Base-by-base conservation (phyloP, 306 rosid species). In the Elaeagnus macrophylla region DNA sequence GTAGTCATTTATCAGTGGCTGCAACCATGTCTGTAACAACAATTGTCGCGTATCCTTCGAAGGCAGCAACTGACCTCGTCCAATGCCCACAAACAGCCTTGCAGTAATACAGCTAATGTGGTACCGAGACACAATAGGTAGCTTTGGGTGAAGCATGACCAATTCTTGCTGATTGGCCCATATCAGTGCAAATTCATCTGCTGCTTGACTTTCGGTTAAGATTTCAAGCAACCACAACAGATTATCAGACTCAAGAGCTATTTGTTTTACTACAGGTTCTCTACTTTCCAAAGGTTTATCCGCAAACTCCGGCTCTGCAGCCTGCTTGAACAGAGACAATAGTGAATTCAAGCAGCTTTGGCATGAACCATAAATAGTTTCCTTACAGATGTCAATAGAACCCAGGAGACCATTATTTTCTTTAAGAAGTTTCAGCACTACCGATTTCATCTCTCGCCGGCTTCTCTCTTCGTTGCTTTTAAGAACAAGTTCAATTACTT, bases 181-280 rank as follows among this genome's bases (percentile, higher is more conserved):
- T 78, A 73, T 68, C 39, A 71, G 56, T 4, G 89, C 89, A 53
- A 89, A 85, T 59, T 73, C 94, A 57, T 89, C 97, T 1, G 94
- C 97, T 3, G 83, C 83, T 74, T 83, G 97, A 75, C 79, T 81
- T 64, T 77, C 89, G 7, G 82, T 75, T 67, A 85, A 75, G 67
- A 89, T 85, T 77, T 89, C 97, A 15, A 83, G 79, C 83, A 89
- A 62, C 97, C 97, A 89, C 15, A 77, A 79, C 37, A 89, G 75
- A 60, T 89, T 89, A 67, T 89, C 97, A 12, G 97, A 81, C 60
- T 82, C 87, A 36, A 89, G 74, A 53, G 83, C 80, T 57, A 89
- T 81, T 41, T 73, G 79, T 81, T 85, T 89, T 50, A 60, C 70
- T 66, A 68, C 67, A 57, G 85, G 67, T 48, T 79, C 94, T 62